Conservation (phyloP, 2,329 filamentous ascomycete genomes). For the Fusarium fracticaudum region DNA sequence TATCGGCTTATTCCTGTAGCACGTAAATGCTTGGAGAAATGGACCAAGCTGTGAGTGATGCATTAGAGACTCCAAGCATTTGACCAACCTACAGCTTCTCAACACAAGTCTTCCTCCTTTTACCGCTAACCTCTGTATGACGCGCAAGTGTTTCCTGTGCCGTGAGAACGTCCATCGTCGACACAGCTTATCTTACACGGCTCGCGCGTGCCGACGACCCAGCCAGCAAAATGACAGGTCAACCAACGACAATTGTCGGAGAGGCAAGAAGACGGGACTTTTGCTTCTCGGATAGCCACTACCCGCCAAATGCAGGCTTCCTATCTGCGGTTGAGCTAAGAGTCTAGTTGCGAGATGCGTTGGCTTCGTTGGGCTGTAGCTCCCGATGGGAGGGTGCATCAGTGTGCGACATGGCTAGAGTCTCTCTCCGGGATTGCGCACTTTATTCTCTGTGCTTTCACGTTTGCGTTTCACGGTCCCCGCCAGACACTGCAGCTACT, state of each 20-base stretch:
- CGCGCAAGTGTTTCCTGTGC: rapidly evolving
- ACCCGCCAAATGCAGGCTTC: rapidly evolving
- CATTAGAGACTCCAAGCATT: background rate
- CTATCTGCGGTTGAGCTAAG: rapidly evolving
- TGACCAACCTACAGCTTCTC: no score
- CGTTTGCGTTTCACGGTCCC: rapidly evolving
- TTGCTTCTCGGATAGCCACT: background rate
- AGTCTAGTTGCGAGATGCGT: background rate
- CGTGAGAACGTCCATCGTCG: background rate
- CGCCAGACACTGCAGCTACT: rapidly evolving
- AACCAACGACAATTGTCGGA: background rate
- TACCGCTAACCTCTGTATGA: rapidly evolving
- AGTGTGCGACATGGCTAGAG: background rate
- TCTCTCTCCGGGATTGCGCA: background rate
- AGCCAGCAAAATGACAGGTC: background rate
- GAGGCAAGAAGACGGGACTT: background rate
- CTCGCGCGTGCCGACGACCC: background rate
- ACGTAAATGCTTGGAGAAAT: background rate
- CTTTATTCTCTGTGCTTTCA: rapidly evolving
- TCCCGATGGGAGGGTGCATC: background rate
- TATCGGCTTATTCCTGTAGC: background rate
- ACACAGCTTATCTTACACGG: rapidly evolving
- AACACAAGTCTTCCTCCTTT: background rate
- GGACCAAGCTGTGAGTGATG: rapidly evolving
- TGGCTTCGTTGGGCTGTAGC: background rate